phyloP scores from a whole-genome alignment of 2,329 filamentous ascomycete genomes.

The Botrytis fabae region DNA sequence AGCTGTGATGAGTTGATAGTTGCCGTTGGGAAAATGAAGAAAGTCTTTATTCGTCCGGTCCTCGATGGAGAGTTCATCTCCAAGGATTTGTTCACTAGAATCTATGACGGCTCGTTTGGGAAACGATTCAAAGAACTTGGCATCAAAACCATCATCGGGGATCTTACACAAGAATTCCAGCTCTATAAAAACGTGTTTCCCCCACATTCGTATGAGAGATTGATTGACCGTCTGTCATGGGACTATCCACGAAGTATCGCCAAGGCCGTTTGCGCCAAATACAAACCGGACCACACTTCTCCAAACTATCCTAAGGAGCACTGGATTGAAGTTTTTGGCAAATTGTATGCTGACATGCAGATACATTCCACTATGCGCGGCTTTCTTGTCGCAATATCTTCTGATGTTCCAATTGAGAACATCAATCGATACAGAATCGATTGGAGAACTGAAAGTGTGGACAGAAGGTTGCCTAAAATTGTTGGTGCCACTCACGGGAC shows the following conservation, averaged over 20 bases:
- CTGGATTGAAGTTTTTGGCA: constrained; percentile 29
- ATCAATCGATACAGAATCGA: constrained; percentile 30
- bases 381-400: constrained; percentile 23
- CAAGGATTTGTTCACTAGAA: constrained; percentile 23
- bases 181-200: constrained; percentile 28
- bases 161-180: constrained; percentile 30
- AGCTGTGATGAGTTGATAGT: constrained; percentile 21
- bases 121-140: constrained; percentile 25
- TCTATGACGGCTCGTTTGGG: constrained; percentile 26
- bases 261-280: constrained; percentile 17
- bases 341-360: constrained; percentile 29
- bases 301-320: not conserved
- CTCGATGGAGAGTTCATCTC: constrained; percentile 28
- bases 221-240: constrained; percentile 29
- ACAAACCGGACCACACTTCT: constrained; percentile 1
- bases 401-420: constrained; percentile 16
- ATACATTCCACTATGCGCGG: constrained; percentile 30
- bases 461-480: constrained; percentile 23
- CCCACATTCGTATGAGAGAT: constrained; percentile 23
- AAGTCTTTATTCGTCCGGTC: constrained; percentile 29
- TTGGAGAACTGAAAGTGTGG: constrained; percentile 27
- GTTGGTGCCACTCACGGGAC: constrained; percentile 28
- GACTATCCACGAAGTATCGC: constrained; percentile 29
- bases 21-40: constrained; percentile 25
- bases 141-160: constrained; percentile 29